Evolutionary conservation across 2,329 filamentous ascomycete genomes (phyloP).

Genomic region (Xylariaceae sp.): DNA sequence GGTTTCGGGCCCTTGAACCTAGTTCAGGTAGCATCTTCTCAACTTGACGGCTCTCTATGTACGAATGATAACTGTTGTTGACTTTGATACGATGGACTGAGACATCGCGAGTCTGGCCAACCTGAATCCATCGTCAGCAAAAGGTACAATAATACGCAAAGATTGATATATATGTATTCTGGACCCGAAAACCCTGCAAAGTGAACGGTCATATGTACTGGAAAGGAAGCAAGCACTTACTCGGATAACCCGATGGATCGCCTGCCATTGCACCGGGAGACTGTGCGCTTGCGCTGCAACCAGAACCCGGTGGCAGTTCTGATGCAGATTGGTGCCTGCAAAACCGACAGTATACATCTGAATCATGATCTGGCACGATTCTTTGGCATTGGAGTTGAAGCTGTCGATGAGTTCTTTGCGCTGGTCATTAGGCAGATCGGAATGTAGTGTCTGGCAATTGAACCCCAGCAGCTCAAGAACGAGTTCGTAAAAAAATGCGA

Average conservation of each 20-base stretch:
- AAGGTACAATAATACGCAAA: not conserved
- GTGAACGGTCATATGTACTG: not conserved
- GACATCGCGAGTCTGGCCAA: constrained; percentile 22
- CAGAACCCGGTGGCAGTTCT: constrained; percentile 22
- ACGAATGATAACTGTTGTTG: constrained; percentile 22
- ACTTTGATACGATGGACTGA: constrained; percentile 21
- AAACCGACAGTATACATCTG: constrained; percentile 27
- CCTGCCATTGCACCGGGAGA: constrained; percentile 21
- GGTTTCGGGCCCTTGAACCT: constrained; percentile 17
- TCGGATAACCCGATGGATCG: constrained; percentile 25
- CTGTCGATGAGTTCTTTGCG: constrained; percentile 19
- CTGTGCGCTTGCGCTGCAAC: constrained; percentile 23
- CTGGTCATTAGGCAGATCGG: constrained; percentile 13
- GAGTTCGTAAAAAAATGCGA: constrained; percentile 27
- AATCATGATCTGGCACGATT: constrained; percentile 25
- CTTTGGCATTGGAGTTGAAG: constrained; percentile 16
- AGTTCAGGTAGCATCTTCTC: constrained; percentile 27
- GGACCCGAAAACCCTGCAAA: not conserved
- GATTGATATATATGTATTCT: too few species aligned
- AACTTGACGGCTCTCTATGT: constrained; percentile 24
- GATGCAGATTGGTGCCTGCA: constrained; percentile 24
- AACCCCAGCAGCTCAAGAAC: constrained; percentile 25
- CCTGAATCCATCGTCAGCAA: constrained; percentile 15
- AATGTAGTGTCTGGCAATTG: constrained; percentile 22
- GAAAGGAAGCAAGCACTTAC: constrained; percentile 13